Evolutionary conservation across 75 land plant species (phyloP), one percentile per base, ranked within the genome.

Genomic region (Picea sitchensis): DNA sequence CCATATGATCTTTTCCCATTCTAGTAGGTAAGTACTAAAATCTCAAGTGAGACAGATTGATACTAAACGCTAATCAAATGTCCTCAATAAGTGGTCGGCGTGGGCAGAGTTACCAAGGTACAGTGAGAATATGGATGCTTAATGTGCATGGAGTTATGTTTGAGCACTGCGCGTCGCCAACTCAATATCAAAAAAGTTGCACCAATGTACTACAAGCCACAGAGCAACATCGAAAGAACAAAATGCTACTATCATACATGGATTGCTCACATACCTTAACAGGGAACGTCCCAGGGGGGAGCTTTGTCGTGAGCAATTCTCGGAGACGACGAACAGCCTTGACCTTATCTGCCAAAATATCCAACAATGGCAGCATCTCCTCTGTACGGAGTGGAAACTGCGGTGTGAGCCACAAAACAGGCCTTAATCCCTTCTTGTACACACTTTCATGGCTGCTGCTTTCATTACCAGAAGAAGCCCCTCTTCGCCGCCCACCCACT

Each of bases 271-370:
- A 63, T 85, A 96, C 99, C 99, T 96, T 96, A 31, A 92, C 98
- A 77, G 99, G 99, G 80, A 96, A 96, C 12, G 95, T 96, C 58
- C 98, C 98, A 14, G 79, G 34, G 13, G 99, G 99, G 11, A 96
- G 87, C 77, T 94, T 96, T 12, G 98, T 96, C 11, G 99, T 96
- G 75, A 96, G 84, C 58, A 96, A 86, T 82, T 96, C 99, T 82
- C 99, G 85, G 67, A 96, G 83, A 80, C 95, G 81, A 2, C 90
- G 73, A 12, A 92, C 92, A 0, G 95, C 95, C 78, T 92, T 94
- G 59, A 94, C 93, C 71, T 92, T 90, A 79, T 85, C 86, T 1
- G 96, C 90, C 61, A 94, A 65, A 20, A 94, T 89, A 68, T 94
- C 96, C 31, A 94, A 82, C 78, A 94, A 58, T 58, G 96, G 95